These are phyloP conservation scores for Aspergillus campestris DNA, from an alignment of 495 filamentous ascomycete species.

Conservation along the genomic window DNA sequence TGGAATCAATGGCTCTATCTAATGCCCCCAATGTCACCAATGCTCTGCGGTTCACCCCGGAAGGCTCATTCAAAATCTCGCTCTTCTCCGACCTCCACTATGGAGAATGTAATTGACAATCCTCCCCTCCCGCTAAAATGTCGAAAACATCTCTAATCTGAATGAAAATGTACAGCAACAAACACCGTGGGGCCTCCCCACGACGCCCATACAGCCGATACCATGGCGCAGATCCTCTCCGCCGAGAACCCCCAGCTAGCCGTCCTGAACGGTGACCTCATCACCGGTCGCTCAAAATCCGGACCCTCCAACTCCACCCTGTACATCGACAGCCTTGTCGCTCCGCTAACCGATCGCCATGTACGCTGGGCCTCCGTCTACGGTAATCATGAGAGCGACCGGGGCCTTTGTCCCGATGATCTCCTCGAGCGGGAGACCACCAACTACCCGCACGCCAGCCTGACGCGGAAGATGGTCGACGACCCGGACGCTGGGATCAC, in stretches of 20 bases:
- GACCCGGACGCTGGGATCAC: constrained; percentile 45
- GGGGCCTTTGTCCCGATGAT: constrained; percentile 45
- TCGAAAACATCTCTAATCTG: not conserved
- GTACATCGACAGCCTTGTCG: constrained; percentile 56
- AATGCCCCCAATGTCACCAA: no score
- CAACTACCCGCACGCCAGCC: constrained; percentile 36
- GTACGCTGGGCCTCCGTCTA: constrained; percentile 62
- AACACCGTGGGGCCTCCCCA: constrained; percentile 47
- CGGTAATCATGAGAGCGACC: constrained; percentile 64
- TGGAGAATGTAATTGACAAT: constrained; percentile 45
- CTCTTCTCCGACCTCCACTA: constrained; percentile 65
- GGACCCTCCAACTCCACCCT: constrained; percentile 43
- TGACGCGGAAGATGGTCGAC: constrained; percentile 44
- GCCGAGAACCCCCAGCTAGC: constrained; percentile 50
- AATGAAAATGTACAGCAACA: constrained; percentile 13
- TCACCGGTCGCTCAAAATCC: constrained; percentile 59
- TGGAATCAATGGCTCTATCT: no score
- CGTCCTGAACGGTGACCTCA: constrained; percentile 66
- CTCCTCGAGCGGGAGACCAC: constrained; percentile 47
- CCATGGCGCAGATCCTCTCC: constrained; percentile 55
- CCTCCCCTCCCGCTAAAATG: no score
- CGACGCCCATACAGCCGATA: constrained; percentile 49
- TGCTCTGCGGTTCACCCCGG: constrained; percentile 16
- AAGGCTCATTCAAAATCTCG: constrained; percentile 41
- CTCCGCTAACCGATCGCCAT: constrained; percentile 41